phyloP scores from a whole-genome alignment of 208 protist species.

The Trypanosoma rangeli region DNA sequence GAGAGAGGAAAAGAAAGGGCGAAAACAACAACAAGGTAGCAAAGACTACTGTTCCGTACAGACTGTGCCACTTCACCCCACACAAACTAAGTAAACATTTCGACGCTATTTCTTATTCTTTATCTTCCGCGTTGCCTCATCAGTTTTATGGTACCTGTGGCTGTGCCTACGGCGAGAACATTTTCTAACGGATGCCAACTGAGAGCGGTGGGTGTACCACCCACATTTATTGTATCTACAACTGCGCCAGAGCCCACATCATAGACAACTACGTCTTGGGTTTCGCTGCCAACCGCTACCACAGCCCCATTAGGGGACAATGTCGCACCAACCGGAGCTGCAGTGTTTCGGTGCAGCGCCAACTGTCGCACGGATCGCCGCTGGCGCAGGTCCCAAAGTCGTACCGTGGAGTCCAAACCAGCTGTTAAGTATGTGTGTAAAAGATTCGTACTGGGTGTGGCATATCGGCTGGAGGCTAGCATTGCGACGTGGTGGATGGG shows the following conservation, averaged over 20 bases:
- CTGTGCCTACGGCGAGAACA: slow-evolving; percentile 52
- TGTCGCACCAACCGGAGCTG: slow-evolving; percentile 58
- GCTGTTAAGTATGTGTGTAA: slow-evolving; percentile 71
- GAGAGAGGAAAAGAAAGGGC: no score
- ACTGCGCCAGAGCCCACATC: slow-evolving; percentile 46
- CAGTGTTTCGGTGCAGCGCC: slow-evolving; percentile 72
- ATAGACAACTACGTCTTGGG: slow-evolving; percentile 64
- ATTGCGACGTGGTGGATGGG: slow-evolving; percentile 66
- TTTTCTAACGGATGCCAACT: slow-evolving; percentile 72
- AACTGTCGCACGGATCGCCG: slow-evolving; percentile 50
- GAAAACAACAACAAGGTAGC: not conserved
- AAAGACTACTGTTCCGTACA: not conserved
- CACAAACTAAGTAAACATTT: not conserved
- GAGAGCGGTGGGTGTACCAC: slow-evolving; percentile 47
- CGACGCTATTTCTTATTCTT: not conserved
- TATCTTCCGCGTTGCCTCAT: slow-evolving; percentile 37
- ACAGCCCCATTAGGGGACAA: slow-evolving; percentile 48
- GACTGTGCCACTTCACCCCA: not conserved
- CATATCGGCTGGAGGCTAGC: slow-evolving; percentile 54
- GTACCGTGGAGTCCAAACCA: slow-evolving; percentile 64
- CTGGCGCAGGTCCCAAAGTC: slow-evolving; percentile 77
- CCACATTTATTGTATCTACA: slow-evolving; percentile 40
- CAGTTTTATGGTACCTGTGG: slow-evolving; percentile 33
- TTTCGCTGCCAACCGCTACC: slow-evolving; percentile 80
- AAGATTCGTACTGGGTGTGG: slow-evolving; percentile 14